A percentile compares a stretch with the other conserved stretches of the same genome.
Evolutionary conservation across 176 grass and related monocot species (phyloP).

Genomic region (Musa beccarii): DNA sequence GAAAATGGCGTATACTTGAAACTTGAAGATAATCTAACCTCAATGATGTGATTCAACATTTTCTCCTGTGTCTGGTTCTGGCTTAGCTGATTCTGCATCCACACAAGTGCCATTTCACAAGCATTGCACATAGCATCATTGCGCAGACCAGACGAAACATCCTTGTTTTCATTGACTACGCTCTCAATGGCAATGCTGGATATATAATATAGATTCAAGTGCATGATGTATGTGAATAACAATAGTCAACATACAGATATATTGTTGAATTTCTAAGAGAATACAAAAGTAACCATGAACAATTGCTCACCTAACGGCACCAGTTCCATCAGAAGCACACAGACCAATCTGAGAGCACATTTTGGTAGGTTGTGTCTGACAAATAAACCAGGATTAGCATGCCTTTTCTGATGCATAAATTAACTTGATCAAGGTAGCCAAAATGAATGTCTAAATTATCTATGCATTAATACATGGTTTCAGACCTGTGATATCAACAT

Average conservation of each 20-base stretch:
- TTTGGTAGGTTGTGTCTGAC: not conserved
- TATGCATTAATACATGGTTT: not conserved
- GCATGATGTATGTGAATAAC: not conserved
- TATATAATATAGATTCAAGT: not conserved
- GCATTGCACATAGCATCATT: slow-evolving; percentile 10
- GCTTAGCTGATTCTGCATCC: slow-evolving; percentile 10
- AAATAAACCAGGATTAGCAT: not conserved
- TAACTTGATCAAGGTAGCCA: not conserved
- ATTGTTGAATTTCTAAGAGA: not conserved
- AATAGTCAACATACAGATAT: not conserved
- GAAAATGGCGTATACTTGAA: not conserved
- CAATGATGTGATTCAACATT: not conserved
- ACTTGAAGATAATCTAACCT: not conserved
- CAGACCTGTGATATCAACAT: slow-evolving; percentile 69
- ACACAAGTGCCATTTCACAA: slow-evolving; percentile 15
- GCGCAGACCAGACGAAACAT: not conserved
- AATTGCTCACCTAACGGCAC: not conserved
- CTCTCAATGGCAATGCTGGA: slow-evolving; percentile 10
- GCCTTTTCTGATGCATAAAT: not conserved
- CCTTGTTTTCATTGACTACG: not conserved
- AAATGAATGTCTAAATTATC: not conserved
- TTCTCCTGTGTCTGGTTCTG: not conserved
- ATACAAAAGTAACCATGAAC: not conserved
- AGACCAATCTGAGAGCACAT: slow-evolving; percentile 10
- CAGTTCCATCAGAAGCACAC: not conserved